phyloP scores from a whole-genome alignment of 768 basidiomycete genomes.

The Guyanaporus albipodus region DNA sequence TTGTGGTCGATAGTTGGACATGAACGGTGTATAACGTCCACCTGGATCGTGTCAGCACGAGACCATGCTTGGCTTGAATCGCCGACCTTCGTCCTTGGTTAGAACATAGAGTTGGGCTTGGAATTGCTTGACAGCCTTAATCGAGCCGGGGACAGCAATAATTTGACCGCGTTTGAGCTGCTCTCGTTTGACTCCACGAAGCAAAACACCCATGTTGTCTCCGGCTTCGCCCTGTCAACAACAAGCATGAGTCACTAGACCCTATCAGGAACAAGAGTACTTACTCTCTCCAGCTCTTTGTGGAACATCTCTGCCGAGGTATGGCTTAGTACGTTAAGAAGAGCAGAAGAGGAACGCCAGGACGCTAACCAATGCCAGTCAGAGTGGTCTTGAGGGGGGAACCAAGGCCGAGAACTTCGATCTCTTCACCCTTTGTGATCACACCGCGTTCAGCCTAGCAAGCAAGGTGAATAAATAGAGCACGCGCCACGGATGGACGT shows the following conservation, averaged over 20 bases:
- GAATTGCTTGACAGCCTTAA: slow-evolving; percentile 95
- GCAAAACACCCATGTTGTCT: slow-evolving; percentile 97
- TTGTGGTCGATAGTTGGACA: slow-evolving; percentile 91
- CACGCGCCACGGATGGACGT: neutral
- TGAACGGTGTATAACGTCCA: slow-evolving; percentile 88
- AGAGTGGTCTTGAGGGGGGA: slow-evolving; percentile 82
- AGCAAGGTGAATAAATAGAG: neutral
- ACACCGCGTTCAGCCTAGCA: slow-evolving; percentile 85
- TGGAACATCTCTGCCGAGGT: slow-evolving; percentile 89
- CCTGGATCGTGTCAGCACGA: slow-evolving; percentile 29
- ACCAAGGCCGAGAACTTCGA: slow-evolving; percentile 90
- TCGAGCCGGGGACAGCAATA: slow-evolving; percentile 80
- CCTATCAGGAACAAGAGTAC: slow-evolving; percentile 11
- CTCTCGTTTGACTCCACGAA: slow-evolving; percentile 96
- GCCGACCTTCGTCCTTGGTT: slow-evolving; percentile 40
- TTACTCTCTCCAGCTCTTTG: slow-evolving; percentile 93
- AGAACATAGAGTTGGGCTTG: slow-evolving; percentile 81
- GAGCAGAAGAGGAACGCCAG: neutral
- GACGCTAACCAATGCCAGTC: slow-evolving; percentile 78
- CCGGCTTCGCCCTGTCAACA: slow-evolving; percentile 81
- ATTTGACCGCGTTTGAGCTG: slow-evolving; percentile 93
- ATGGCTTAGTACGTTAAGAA: slow-evolving; percentile 3
- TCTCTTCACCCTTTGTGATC: slow-evolving; percentile 86
- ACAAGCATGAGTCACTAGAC: slow-evolving; percentile 4
- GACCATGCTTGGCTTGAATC: slow-evolving; percentile 44